Evolutionary conservation across 768 basidiomycete genomes (phyloP), one percentile per base, ranked within the genome.

Genomic region (Pulveroboletus ravenelii): DNA sequence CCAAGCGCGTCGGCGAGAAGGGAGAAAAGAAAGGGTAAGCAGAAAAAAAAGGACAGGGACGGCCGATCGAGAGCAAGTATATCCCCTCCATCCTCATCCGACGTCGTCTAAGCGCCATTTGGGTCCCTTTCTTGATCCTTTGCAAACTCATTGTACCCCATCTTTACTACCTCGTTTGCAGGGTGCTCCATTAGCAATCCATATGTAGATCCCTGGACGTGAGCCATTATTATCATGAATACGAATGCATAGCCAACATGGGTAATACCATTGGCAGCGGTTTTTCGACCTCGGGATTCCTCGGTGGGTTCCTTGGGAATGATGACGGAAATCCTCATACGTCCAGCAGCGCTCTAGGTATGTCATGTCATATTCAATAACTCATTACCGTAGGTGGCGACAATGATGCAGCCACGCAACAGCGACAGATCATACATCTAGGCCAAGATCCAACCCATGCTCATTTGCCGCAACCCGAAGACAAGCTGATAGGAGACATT

Each of bases 11-110:
- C 54, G 65, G 59, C 41, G 60, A 62, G 30, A 67, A 65, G 48
- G 62, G 61, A 48, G 62, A 62, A 64, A 74, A 74, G 42, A 48
- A 66, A 68, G 76, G 71, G 66, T 74, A 74, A 70, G 70, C 59
- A 5, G 64, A 57, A 47, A 20, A 51, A 50, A 3, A 52, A 44
- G 10, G 43, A 39, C 8, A 53, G 30, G 42, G 47, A 62, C 4
- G 51, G 38, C 4, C 35, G 34, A 23, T 18, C 6, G 39, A 57
- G 38, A 37, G n/a, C 25, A 14, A 32, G 30, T 12, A 20, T 32
- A 5, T 18, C 54, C 0, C 37, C 58, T n/a, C 27, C 63, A 30
- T 25, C 32, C 55, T 10, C 37, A 9, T 5, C 53, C 61, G 10
- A 61, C 66, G 12, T 39, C 71, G 10, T 1, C 68, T 73, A 1